Conservation (phyloP, 257 asterid genomes). For the Scutellaria minor region DNA sequence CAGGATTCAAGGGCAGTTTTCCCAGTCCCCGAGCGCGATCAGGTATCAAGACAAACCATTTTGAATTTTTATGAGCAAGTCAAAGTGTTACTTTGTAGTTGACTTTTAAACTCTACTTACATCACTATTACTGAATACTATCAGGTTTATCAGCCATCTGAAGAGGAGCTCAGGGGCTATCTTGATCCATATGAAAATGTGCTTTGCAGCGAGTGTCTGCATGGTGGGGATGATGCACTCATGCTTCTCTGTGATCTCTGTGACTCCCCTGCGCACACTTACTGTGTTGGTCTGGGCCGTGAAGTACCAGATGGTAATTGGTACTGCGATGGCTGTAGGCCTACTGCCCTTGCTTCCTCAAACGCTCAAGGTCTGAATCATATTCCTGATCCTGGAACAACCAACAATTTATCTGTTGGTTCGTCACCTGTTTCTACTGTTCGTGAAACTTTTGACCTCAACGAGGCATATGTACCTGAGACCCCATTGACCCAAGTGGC, state of each 20-base stretch:
- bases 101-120: not conserved
- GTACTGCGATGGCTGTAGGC: conserved; percentile 94
- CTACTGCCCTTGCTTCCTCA: conserved; percentile 64
- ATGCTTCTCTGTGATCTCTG: conserved; percentile 94
- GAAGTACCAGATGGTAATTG: conserved; percentile 98
- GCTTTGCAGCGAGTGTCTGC: conserved; percentile 73
- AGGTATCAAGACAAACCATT: conserved; percentile 51
- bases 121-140: conserved; percentile 12
- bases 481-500: conserved; percentile 58
- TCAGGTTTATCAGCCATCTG: conserved; percentile 96
- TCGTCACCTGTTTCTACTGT: conserved; percentile 55
- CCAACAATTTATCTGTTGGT: conserved; percentile 38
- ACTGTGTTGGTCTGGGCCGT: conserved; percentile 80
- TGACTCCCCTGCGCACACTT: conserved; percentile 90
- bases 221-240: conserved; percentile 84
- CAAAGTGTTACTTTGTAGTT: not conserved
- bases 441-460: conserved; percentile 72
- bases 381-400: conserved; percentile 50
- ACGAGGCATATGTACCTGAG: conserved; percentile 79
- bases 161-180: conserved; percentile 85
- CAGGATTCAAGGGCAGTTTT: conserved; percentile 58
- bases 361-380: conserved; percentile 46
- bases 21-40: conserved; percentile 85
- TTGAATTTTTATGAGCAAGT: conserved; percentile 10
- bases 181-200: conserved; percentile 82